phyloP scores from a whole-genome alignment of 768 basidiomycete species.

The Coprinopsis marcescibilis region DNA sequence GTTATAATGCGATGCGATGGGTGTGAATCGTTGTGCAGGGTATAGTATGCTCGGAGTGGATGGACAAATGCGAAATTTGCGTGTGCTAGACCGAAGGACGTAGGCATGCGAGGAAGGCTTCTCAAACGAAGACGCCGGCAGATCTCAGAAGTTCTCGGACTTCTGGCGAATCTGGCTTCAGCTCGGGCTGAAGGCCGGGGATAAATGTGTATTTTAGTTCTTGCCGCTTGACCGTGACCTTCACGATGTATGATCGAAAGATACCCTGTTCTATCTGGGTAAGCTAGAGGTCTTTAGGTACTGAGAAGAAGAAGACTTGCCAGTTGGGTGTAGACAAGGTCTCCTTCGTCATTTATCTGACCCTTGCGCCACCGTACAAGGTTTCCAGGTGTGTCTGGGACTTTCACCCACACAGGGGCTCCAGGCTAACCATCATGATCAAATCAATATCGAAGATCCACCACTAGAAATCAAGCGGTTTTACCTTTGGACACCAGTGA shows the following conservation, averaged over 20 bases:
- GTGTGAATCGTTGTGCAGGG: too few species aligned
- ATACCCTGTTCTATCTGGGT: constrained; percentile 9
- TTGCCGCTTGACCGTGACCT: constrained; percentile 7
- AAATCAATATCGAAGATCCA: neutral
- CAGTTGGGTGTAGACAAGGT: constrained; percentile 2
- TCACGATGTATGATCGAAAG: constrained; percentile 12
- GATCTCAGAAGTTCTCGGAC: constrained; percentile 17
- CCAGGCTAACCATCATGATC: constrained; percentile 9
- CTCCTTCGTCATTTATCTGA: constrained; percentile 8
- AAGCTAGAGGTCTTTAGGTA: neutral
- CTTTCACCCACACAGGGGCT: constrained; percentile 14
- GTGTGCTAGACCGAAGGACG: too few species aligned
- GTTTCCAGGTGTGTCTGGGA: constrained; percentile 10
- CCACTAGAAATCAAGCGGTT: neutral
- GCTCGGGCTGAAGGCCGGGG: constrained; percentile 14
- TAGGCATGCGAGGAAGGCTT: too few species aligned
- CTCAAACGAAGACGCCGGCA: constrained; percentile 12
- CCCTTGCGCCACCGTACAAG: constrained; percentile 13
- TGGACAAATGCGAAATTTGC: too few species aligned
- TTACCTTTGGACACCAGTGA: constrained; percentile 16
- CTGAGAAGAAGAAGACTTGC: neutral
- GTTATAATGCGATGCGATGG: too few species aligned
- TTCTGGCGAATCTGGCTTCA: constrained; percentile 21
- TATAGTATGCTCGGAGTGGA: too few species aligned
- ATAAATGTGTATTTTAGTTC: constrained; percentile 3